These are phyloP conservation scores for Coemansia sp. DNA, from an alignment of 192 early-diverging fungal species.

Conservation along the genomic window DNA sequence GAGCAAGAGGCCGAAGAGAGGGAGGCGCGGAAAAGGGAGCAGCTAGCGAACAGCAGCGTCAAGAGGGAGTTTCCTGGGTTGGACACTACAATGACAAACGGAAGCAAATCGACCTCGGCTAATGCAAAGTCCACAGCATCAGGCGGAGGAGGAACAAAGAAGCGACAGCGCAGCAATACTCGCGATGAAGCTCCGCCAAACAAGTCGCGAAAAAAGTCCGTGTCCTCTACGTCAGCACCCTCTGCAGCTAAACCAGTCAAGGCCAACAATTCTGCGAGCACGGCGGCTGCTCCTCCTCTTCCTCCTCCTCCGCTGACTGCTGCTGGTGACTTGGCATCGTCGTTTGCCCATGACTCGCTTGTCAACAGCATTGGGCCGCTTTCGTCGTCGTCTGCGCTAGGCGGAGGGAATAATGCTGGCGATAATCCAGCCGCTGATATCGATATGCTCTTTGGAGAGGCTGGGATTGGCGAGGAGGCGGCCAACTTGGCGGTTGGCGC, in stretches of 20 bases:
- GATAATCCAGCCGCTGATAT: conserved; percentile 24
- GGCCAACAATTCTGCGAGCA: neutral
- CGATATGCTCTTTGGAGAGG: conserved; percentile 43
- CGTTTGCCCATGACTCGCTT: neutral
- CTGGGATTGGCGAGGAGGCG: conserved; percentile 6
- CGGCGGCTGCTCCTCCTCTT: no score
- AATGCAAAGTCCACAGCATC: conserved; percentile 4
- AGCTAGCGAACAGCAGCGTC: neutral
- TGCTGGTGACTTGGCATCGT: no score
- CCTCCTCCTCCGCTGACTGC: no score
- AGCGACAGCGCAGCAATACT: conserved; percentile 52
- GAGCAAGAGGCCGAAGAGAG: conserved; percentile 31
- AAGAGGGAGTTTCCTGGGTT: neutral
- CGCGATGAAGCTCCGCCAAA: conserved; percentile 20
- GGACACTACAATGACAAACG: neutral
- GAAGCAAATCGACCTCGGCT: neutral
- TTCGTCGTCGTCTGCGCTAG: neutral
- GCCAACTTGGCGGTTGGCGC: neutral
- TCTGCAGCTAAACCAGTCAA: neutral
- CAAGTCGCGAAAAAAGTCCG: conserved; percentile 41
- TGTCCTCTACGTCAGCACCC: neutral
- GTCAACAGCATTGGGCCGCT: neutral
- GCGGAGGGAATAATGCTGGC: neutral
- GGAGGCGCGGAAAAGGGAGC: conserved; percentile 18
- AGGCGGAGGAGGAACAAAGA: conserved; percentile 19